Base-by-base conservation (phyloP, 2,329 filamentous ascomycete species). In the Endoconidiophora laricicola region DNA sequence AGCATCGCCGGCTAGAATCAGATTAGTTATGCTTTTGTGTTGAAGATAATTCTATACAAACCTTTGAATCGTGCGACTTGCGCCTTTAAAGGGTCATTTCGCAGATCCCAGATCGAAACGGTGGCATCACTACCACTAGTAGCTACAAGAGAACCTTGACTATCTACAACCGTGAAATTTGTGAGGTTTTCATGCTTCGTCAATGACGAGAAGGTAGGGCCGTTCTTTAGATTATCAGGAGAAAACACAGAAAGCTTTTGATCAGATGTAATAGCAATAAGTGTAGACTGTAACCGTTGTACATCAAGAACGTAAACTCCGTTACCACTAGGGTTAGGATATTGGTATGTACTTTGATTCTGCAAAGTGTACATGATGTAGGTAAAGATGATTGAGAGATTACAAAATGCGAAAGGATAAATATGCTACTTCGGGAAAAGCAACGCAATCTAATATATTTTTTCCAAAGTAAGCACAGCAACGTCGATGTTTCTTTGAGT, bases 41-140 rank as follows among this genome's bases (percentile, higher is more conserved):
- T 16, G 7, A 12, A 24, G 39, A 9, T 9, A n/a, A 33, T 41
- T 10, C 3, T 6, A 1, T 26, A 50, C 47, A 44, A 20, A 75
- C 65, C 69, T 57, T 61, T 62, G 61, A 71, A 69, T 54, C 66
- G 65, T 6, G 68, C 64, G 4, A 69, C 69, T 50, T 64, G 61
- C 3, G 66, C 66, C 26, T 59, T 59, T 6, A 56, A 57, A 1
- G 62, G 57, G 7, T 69, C 64, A 29, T 63, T 66, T 53, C 80
- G 70, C 55, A 79, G 59, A 64, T 86, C 82, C 78, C 79, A 82
- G 44, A 83, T 64, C 0, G 68, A 72, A 9, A 86, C 72, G 6
- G 69, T 67, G 6, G 84, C 83, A 59, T 87, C 79, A 60, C 82
- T 75, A 44, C 84, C 84, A 0, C 81, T 76, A 0, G 83, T 87